These are phyloP conservation scores for Diaporthe sp. DNA, from an alignment of 2,329 filamentous ascomycete genomes.

Conservation along the genomic window DNA sequence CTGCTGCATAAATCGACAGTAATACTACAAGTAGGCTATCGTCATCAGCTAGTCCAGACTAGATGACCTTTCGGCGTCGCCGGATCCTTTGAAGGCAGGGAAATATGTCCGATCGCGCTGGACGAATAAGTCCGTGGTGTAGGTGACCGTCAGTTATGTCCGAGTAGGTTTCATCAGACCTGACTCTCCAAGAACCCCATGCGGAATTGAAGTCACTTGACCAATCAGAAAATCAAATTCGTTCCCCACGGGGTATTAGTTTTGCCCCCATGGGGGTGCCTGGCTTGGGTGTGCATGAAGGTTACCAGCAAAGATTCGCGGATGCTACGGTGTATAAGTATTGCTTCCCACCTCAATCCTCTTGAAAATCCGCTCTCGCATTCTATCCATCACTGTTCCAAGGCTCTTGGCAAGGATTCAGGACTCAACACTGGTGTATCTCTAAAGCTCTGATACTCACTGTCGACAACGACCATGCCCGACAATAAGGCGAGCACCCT, in stretches of 20 bases:
- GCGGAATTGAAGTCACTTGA: not conserved
- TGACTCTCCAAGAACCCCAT: not conserved
- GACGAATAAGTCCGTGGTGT: not conserved
- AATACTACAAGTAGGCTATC: not conserved
- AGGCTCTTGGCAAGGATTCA: not conserved
- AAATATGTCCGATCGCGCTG: not conserved
- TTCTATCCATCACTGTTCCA: not conserved
- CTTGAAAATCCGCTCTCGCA: not conserved
- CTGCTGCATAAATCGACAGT: too few species aligned
- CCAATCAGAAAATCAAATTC: not conserved
- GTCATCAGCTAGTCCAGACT: not conserved
- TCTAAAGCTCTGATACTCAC: too few species aligned
- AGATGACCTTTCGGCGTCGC: not conserved
- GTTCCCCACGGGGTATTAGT: constrained; percentile 17
- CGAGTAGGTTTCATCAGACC: not conserved
- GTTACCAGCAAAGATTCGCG: not conserved
- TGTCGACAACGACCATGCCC: not conserved
- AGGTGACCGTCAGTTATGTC: not conserved
- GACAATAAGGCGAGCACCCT: constrained; percentile 6
- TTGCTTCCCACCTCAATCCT: not conserved
- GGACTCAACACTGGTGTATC: not conserved
- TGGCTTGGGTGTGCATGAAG: not conserved
- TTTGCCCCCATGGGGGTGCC: not conserved
- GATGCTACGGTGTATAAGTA: constrained; percentile 10
- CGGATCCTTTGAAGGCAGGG: not conserved